phyloP scores from a whole-genome alignment of 495 filamentous ascomycete species.

The Astrocystis sublimbata region DNA sequence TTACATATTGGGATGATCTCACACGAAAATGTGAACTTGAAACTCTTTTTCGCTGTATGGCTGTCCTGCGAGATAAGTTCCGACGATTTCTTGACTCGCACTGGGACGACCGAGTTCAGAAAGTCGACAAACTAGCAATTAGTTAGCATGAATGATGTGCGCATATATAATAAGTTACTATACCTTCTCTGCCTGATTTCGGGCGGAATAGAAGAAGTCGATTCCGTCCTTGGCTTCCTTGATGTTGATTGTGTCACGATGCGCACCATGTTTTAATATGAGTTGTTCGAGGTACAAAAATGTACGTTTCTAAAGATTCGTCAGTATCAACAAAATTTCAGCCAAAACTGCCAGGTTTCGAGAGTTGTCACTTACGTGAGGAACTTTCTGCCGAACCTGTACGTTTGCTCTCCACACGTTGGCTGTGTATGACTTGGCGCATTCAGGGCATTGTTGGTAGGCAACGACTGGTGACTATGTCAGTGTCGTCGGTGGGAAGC shows the following conservation, averaged over 20 bases:
- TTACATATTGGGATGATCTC: constrained; percentile 93
- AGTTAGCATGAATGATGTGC: not conserved
- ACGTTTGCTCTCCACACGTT: constrained; percentile 80
- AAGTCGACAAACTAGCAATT: constrained; percentile 74
- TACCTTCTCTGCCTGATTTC: constrained; percentile 83
- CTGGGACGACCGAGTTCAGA: constrained; percentile 75
- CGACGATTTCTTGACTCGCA: constrained; percentile 78
- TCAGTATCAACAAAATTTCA: not conserved
- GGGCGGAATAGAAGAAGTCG: constrained; percentile 87
- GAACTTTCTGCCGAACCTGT: constrained; percentile 94
- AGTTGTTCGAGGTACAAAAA: constrained; percentile 96
- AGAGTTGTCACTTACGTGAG: constrained; percentile 40
- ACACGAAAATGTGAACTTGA: constrained; percentile 87
- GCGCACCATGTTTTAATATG: constrained; percentile 89
- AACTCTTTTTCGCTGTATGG: constrained; percentile 83
- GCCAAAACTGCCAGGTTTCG: not conserved
- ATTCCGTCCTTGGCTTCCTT: constrained; percentile 91
- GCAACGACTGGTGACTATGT: constrained; percentile 56
- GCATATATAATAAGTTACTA: not conserved
- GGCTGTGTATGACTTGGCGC: constrained; percentile 89
- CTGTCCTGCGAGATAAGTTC: constrained; percentile 93
- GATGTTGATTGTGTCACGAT: constrained; percentile 94
- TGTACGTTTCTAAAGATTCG: constrained; percentile 71
- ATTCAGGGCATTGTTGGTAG: constrained; percentile 88
- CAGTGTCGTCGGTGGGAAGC: too few species aligned